Evolutionary conservation across 768 basidiomycete genomes (phyloP).

Genomic region (Tylopilus sp.): DNA sequence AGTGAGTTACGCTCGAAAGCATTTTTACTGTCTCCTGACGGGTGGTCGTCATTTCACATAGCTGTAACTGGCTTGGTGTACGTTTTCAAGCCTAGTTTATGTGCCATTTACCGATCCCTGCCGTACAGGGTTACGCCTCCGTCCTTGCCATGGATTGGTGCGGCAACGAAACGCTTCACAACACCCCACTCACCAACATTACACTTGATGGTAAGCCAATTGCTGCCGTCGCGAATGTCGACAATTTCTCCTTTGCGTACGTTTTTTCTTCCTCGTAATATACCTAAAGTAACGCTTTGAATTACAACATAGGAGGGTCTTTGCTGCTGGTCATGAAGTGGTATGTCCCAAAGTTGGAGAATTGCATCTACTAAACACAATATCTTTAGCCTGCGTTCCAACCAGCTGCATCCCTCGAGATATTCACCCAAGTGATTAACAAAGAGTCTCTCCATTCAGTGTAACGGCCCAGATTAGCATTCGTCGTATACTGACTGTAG

Average conservation of each 20-base stretch:
- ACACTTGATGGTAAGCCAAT: constrained; percentile 50
- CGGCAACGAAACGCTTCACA: constrained; percentile 38
- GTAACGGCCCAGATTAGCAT: background rate
- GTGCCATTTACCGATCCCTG: background rate
- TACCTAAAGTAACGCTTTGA: background rate
- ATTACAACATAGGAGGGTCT: constrained; percentile 44
- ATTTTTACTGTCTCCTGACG: background rate
- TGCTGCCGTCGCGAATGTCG: constrained; percentile 61
- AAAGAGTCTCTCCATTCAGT: constrained; percentile 47
- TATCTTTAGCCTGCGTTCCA: constrained; percentile 39
- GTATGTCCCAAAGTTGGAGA: constrained; percentile 27
- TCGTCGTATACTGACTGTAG: too few species aligned
- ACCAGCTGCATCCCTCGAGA: background rate
- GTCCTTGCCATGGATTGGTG: constrained; percentile 47
- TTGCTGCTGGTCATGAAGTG: constrained; percentile 58
- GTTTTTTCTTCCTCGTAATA: constrained; percentile 22
- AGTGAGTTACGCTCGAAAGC: constrained; percentile 10
- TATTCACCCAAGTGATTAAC: constrained; percentile 51
- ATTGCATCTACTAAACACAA: background rate
- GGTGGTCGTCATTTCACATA: background rate
- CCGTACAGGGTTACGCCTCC: constrained; percentile 31
- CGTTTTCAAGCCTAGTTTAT: background rate
- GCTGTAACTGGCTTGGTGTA: constrained; percentile 29
- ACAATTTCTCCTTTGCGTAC: constrained; percentile 66
- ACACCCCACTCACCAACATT: constrained; percentile 48